A percentile compares a stretch with the other conserved stretches of the same genome.
Conservation (phyloP, 1,284 basidiomycete species). For the Ustilago nuda region DNA sequence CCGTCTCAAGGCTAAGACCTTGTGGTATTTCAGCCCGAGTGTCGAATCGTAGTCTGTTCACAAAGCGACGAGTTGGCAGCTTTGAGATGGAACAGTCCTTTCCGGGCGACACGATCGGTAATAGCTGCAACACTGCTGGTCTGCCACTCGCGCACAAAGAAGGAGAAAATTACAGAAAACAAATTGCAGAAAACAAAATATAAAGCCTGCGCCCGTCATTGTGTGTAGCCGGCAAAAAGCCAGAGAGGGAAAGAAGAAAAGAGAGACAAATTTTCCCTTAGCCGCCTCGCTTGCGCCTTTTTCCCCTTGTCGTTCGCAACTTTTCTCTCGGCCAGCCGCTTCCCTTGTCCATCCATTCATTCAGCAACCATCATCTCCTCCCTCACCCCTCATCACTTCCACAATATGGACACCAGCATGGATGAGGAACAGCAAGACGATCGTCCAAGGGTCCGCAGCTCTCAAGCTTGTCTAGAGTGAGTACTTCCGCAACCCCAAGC, state of each 20-base stretch:
- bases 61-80: neutral
- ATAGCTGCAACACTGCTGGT: neutral
- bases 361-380: conserved; percentile 10
- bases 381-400: conserved; percentile 2
- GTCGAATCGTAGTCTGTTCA: neutral
- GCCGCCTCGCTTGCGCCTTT: neutral
- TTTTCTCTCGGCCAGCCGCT: neutral
- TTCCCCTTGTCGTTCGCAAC: neutral
- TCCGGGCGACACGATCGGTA: neutral
- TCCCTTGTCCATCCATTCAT: neutral
- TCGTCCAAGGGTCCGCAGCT: conserved; percentile 43
- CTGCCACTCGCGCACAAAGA: no score
- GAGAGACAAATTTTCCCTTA: conserved; percentile 12
- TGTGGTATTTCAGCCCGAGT: neutral
- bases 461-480: conserved; percentile 50
- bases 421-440: conserved; percentile 37
- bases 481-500: conserved; percentile 4
- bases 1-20: no score
- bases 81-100: neutral
- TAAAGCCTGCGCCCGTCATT: neutral
- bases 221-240: conserved; percentile 10
- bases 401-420: conserved; percentile 32
- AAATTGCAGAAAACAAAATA: no score
- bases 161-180: no score
- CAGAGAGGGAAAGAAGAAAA: conserved; percentile 2